Conservation (phyloP, 192 early-diverging fungal species). For the Backusella westeae region DNA sequence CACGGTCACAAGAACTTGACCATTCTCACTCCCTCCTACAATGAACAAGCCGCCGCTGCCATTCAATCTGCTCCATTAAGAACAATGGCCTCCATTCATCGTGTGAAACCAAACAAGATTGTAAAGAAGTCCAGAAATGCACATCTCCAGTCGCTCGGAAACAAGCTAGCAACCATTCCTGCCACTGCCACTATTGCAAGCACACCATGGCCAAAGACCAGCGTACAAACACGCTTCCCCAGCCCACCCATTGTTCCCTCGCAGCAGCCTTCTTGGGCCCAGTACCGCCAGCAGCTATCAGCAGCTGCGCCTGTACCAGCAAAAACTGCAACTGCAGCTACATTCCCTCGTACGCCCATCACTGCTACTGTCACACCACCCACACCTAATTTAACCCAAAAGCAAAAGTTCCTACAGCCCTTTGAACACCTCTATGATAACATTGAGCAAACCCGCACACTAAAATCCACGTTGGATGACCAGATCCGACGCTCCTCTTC, state of each 20-base stretch:
- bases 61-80: slow-evolving; percentile 7
- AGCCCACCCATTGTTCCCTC: slow-evolving; percentile 39
- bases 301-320: background rate
- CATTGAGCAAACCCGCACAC: slow-evolving; percentile 54
- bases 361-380: slow-evolving; percentile 17
- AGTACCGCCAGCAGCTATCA: background rate
- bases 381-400: slow-evolving; percentile 29
- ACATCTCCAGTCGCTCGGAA: slow-evolving; percentile 3
- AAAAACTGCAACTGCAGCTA: background rate
- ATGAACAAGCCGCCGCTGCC: background rate
- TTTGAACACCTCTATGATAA: slow-evolving; percentile 55
- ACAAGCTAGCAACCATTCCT: slow-evolving; percentile 22
- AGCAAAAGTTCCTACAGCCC: slow-evolving; percentile 53
- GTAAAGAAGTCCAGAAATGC: slow-evolving; percentile 18
- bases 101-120: slow-evolving; percentile 4
- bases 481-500: slow-evolving; percentile 74
- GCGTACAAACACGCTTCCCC: slow-evolving; percentile 21
- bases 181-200: background rate
- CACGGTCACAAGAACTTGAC: slow-evolving; percentile 40
- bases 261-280: slow-evolving; percentile 19
- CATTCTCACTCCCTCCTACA: slow-evolving; percentile 45
- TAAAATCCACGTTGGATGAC: slow-evolving; percentile 69
- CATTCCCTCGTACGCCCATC: background rate
- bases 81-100: background rate
- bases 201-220: slow-evolving; percentile 6